Percentiles rank a stretch among this genome's conserved stretches.
Evolutionary conservation across 192 early-diverging fungal genomes (phyloP).

Genomic region (Mortierella claussenii): DNA sequence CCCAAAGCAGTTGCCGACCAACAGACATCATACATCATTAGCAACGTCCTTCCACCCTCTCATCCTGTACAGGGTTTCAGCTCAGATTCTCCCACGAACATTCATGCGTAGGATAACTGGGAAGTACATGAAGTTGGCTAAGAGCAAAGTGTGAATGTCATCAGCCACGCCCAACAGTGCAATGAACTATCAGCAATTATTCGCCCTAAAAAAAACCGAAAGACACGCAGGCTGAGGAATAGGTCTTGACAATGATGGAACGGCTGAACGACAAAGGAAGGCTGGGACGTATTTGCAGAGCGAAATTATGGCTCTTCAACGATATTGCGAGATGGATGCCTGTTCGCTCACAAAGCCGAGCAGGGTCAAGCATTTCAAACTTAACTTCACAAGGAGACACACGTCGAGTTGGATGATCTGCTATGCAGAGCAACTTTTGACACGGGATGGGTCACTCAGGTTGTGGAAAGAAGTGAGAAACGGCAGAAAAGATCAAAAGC

Average conservation of each 20-base stretch:
- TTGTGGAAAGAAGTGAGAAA: too few species aligned
- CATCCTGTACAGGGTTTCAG: constrained; percentile 2
- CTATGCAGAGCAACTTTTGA: too few species aligned
- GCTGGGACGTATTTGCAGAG: constrained; percentile 2
- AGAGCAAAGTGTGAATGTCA: constrained; percentile 3
- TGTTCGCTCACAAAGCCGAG: not conserved
- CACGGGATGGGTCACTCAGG: too few species aligned
- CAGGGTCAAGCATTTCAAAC: not conserved
- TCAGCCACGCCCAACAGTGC: constrained; percentile 20
- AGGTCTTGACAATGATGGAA: constrained; percentile 1
- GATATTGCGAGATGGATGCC: not conserved
- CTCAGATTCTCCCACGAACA: not conserved
- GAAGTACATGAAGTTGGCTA: constrained; percentile 19
- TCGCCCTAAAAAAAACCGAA: not conserved
- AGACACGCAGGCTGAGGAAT: constrained; percentile 26
- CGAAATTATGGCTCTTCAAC: constrained; percentile 6
- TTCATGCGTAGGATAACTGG: not conserved
- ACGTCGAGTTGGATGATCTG: too few species aligned
- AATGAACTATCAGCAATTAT: constrained; percentile 7
- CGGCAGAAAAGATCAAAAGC: too few species aligned
- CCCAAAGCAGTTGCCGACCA: constrained; percentile 17
- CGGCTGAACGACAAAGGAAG: constrained; percentile 23
- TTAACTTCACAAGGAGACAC: constrained; percentile 9
- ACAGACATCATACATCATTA: constrained; percentile 18
- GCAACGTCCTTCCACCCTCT: constrained; percentile 8